Percentiles rank a stretch among this genome's conserved stretches.
These are phyloP conservation scores for Teratosphaeria zuluensis DNA, from an alignment of 2,329 filamentous ascomycete genomes.

Conservation along the genomic window DNA sequence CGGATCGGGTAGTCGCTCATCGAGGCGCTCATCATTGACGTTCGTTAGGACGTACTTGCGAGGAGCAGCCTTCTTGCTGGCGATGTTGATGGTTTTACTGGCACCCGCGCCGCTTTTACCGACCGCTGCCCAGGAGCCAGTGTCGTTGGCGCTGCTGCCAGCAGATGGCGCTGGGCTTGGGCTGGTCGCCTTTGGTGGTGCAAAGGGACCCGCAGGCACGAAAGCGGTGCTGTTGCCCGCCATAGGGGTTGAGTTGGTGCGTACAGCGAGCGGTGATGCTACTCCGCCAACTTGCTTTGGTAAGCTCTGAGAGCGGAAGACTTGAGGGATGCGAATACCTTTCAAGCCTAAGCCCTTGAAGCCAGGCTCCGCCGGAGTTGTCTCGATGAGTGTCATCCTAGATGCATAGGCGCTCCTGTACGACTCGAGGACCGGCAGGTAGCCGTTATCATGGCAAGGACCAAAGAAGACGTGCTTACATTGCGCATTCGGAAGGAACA, in stretches of 20 bases:
- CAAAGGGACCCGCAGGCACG: neutral
- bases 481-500: constrained; percentile 37
- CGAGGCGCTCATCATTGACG: constrained; percentile 33
- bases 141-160: constrained; percentile 11
- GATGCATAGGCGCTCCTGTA: constrained; percentile 31
- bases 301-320: constrained; percentile 34
- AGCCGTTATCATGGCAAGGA: constrained; percentile 39
- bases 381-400: constrained; percentile 37
- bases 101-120: constrained; percentile 27
- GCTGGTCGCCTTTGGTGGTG: constrained; percentile 6
- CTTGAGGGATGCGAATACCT: constrained; percentile 28
- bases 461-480: constrained; percentile 41
- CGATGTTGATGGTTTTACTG: constrained; percentile 31
- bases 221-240: constrained; percentile 1
- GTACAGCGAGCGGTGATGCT: neutral
- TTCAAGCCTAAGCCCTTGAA: constrained; percentile 34
- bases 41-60: constrained; percentile 33
- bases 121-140: constrained; percentile 31
- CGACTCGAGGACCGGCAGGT: constrained; percentile 35
- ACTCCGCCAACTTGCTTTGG: constrained; percentile 19
- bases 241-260: neutral
- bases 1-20: constrained; percentile 26
- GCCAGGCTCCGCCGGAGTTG: constrained; percentile 31
- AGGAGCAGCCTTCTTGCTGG: constrained; percentile 19
- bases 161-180: constrained; percentile 14